Conservation (phyloP, 345 rosid genomes). For the Physaria fendleri region DNA sequence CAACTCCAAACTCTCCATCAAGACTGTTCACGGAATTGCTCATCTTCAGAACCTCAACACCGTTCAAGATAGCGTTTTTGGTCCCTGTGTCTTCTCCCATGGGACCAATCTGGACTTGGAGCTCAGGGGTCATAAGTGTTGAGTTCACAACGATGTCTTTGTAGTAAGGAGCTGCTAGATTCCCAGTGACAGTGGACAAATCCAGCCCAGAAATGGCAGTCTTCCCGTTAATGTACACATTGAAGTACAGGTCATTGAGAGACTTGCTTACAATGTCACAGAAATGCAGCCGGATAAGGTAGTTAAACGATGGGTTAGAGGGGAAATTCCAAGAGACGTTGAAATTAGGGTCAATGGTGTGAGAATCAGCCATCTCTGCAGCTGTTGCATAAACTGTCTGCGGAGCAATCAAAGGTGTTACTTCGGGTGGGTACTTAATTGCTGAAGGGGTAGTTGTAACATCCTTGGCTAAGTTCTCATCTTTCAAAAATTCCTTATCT, state of each 20-base stretch:
- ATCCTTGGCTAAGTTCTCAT: constrained; percentile 31
- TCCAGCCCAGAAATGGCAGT: constrained; percentile 62
- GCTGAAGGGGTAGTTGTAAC: constrained; percentile 34
- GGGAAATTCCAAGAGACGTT: constrained; percentile 66
- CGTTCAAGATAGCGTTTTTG: constrained; percentile 58
- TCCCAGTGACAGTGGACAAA: constrained; percentile 42
- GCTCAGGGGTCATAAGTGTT: constrained; percentile 36
- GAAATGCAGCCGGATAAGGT: constrained; percentile 64
- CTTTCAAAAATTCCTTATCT: constrained; percentile 45
- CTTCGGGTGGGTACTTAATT: constrained; percentile 41
- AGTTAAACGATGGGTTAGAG: constrained; percentile 45
- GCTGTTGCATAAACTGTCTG: constrained; percentile 58
- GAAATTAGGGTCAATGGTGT: constrained; percentile 40
- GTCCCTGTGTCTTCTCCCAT: constrained; percentile 47
- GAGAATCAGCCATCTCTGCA: constrained; percentile 48
- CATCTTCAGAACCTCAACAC: constrained; percentile 68
- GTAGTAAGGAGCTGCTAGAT: constrained; percentile 50
- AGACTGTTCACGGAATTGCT: constrained; percentile 65
- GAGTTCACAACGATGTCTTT: constrained; percentile 66
- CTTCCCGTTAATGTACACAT: constrained; percentile 60
- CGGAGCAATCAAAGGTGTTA: constrained; percentile 63
- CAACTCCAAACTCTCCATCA: constrained; percentile 73
- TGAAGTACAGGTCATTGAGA: constrained; percentile 60
- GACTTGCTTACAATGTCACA: constrained; percentile 74
- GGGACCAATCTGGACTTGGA: constrained; percentile 57